phyloP scores from a whole-genome alignment of 2,329 filamentous ascomycete genomes.

The Cercospora canescens region DNA sequence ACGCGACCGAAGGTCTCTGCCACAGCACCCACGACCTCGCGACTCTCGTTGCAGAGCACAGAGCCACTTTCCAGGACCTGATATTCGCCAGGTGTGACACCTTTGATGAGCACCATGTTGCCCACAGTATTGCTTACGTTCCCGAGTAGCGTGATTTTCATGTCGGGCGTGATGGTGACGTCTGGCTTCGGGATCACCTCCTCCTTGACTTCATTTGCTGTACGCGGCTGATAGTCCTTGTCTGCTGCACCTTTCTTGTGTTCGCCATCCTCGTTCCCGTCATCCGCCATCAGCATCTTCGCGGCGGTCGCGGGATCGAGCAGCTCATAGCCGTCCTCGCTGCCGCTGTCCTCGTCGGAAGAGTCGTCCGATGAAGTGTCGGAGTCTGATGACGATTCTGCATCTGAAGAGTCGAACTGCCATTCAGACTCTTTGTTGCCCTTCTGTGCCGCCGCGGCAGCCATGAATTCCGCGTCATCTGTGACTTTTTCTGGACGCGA shows the following conservation, averaged over 20 bases:
- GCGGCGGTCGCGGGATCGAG: constrained; percentile 81
- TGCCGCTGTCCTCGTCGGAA: constrained; percentile 49
- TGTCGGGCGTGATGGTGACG: constrained; percentile 73
- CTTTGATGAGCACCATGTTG: constrained; percentile 75
- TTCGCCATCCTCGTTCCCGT: constrained; percentile 76
- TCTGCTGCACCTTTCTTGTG: constrained; percentile 52
- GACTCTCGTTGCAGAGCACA: constrained; percentile 74
- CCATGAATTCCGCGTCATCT: constrained; percentile 44
- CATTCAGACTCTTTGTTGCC: constrained; percentile 69
- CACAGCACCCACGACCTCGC: constrained; percentile 75
- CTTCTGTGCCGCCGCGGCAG: constrained; percentile 47
- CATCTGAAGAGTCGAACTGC: constrained; percentile 67
- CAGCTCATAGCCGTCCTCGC: constrained; percentile 67
- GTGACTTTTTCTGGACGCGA: constrained; percentile 29
- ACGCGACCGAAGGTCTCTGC: constrained; percentile 84
- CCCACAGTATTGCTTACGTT: constrained; percentile 75
- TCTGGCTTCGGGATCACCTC: constrained; percentile 64
- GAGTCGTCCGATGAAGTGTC: constrained; percentile 36
- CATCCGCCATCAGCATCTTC: constrained; percentile 79
- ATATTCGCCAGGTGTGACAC: constrained; percentile 75
- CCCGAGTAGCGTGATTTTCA: constrained; percentile 75
- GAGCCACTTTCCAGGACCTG: constrained; percentile 83
- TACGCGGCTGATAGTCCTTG: constrained; percentile 58
- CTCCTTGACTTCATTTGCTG: constrained; percentile 73
- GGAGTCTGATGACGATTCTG: constrained; percentile 60